phyloP scores from a whole-genome alignment of 2,329 filamentous ascomycete genomes.

The Ploettnerulaceae sp. region DNA sequence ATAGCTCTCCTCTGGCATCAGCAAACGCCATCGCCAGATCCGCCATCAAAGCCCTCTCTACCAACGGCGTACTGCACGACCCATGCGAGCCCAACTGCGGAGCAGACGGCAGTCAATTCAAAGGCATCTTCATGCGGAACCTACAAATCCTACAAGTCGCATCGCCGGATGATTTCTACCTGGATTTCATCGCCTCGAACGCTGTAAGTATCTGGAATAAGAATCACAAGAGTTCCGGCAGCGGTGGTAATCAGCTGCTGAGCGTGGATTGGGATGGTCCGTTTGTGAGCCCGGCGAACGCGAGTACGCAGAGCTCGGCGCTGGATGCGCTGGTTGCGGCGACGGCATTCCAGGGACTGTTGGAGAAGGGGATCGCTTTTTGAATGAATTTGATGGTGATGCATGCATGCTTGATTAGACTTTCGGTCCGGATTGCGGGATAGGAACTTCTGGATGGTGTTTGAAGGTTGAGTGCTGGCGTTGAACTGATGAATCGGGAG shows the following conservation, averaged over 20 bases:
- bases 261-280: conserved; percentile 63
- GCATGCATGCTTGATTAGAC: no score
- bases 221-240: conserved; percentile 43
- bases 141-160: conserved; percentile 47
- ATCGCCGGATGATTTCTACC: conserved; percentile 46
- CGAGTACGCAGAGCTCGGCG: conserved; percentile 59
- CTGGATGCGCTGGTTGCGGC: conserved; percentile 65
- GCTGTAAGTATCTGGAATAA: conserved; percentile 62
- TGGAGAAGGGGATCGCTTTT: conserved; percentile 9
- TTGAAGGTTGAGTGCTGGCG: no score
- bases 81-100: conserved; percentile 44
- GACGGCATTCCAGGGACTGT: conserved; percentile 17
- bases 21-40: conserved; percentile 46
- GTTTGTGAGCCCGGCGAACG: conserved; percentile 44
- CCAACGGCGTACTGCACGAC: conserved; percentile 49
- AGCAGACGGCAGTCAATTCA: conserved; percentile 61
- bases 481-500: no score
- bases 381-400: background rate
- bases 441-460: no score
- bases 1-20: conserved; percentile 42
- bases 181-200: conserved; percentile 54
- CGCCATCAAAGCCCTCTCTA: conserved; percentile 44
- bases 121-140: conserved; percentile 66
- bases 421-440: no score
- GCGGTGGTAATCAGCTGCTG: conserved; percentile 43